Conservation (phyloP, 2,329 filamentous ascomycete genomes). For the Colletotrichum aenigma region DNA sequence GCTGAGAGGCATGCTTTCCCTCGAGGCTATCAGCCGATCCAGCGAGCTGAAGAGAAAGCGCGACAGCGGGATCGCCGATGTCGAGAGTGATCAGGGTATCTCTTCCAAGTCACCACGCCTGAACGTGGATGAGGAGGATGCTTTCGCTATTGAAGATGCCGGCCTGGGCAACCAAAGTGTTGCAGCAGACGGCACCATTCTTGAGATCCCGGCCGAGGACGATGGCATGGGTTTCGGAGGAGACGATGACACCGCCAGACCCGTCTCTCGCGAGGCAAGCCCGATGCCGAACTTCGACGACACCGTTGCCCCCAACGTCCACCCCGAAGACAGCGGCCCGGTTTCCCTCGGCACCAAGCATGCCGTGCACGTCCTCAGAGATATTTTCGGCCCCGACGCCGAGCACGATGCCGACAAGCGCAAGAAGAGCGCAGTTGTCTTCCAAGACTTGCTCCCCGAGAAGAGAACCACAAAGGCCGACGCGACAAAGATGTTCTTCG, state of each 20-base stretch:
- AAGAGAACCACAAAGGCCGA: conserved; percentile 81
- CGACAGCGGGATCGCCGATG: conserved; percentile 82
- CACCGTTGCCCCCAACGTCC: conserved; percentile 74
- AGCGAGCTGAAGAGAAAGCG: conserved; percentile 93
- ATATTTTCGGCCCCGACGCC: conserved; percentile 79
- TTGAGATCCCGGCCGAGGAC: conserved; percentile 68
- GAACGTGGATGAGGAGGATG: conserved; percentile 71
- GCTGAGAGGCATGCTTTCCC: conserved; percentile 86
- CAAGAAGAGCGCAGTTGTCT: conserved; percentile 78
- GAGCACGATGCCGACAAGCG: conserved; percentile 73
- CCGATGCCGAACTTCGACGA: conserved; percentile 74
- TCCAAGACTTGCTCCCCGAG: conserved; percentile 91
- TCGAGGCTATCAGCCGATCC: conserved; percentile 77
- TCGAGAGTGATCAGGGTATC: conserved; percentile 67
- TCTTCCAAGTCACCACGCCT: conserved; percentile 72
- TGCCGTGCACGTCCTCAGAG: conserved; percentile 91
- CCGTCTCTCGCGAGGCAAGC: conserved; percentile 43
- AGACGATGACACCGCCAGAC: conserved; percentile 51
- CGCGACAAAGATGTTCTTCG: conserved; percentile 99
- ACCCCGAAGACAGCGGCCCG: conserved; percentile 83
- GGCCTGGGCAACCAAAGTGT: conserved; percentile 59
- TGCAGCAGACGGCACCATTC: conserved; percentile 61
- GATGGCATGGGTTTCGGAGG: conserved; percentile 44
- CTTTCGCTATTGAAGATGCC: conserved; percentile 52
- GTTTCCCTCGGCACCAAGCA: conserved; percentile 93